Conservation (phyloP, 768 basidiomycete species). For the Hygrophoropsis aurantiaca region DNA sequence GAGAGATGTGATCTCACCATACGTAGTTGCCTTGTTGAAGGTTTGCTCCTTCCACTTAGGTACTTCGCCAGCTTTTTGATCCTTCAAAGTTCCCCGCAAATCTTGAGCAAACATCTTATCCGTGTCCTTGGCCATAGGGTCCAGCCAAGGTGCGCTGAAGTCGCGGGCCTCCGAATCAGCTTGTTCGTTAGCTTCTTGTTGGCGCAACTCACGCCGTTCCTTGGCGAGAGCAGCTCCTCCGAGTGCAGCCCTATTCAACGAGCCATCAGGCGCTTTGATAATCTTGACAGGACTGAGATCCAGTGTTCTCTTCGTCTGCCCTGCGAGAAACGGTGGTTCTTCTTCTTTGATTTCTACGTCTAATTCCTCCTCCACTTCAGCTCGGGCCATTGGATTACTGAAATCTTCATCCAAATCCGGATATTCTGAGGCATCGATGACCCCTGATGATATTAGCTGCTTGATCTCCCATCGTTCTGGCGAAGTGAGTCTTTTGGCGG, state of each 20-base stretch:
- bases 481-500: slow-evolving; percentile 88
- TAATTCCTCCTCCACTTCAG: slow-evolving; percentile 93
- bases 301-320: slow-evolving; percentile 93
- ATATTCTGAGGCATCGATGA: slow-evolving; percentile 88
- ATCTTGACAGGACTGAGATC: slow-evolving; percentile 98
- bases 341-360: slow-evolving; percentile 98
- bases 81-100: slow-evolving; percentile 74
- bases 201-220: slow-evolving; percentile 90
- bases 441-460: slow-evolving; percentile 95
- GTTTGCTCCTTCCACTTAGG: slow-evolving; percentile 91
- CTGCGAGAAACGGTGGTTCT: slow-evolving; percentile 92
- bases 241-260: slow-evolving; percentile 91
- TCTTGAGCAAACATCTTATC: slow-evolving; percentile 95
- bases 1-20: slow-evolving; percentile 86
- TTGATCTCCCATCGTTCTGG: slow-evolving; percentile 99
- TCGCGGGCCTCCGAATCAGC: slow-evolving; percentile 94
- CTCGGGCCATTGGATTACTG: slow-evolving; percentile 69
- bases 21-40: slow-evolving; percentile 95
- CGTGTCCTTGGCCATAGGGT: slow-evolving; percentile 89
- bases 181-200: slow-evolving; percentile 91
- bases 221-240: slow-evolving; percentile 93
- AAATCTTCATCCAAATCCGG: slow-evolving; percentile 90
- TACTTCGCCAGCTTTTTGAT: slow-evolving; percentile 79
- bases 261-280: slow-evolving; percentile 97
- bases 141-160: slow-evolving; percentile 95